Base-by-base conservation (phyloP, 495 filamentous ascomycete genomes). In the Penicillium odoratum region DNA sequence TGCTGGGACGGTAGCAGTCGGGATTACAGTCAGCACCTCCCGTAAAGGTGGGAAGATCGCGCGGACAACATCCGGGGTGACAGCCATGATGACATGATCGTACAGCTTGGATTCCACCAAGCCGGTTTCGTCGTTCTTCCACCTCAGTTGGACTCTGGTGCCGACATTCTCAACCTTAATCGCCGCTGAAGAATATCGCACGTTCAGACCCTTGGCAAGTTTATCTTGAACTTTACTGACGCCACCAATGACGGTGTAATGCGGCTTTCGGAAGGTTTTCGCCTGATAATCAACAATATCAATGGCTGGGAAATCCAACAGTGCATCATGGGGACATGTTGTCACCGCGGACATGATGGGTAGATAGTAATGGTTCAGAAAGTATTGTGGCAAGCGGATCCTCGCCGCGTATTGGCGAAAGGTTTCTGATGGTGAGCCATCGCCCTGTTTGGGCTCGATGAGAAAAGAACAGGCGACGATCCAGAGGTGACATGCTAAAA, bases 311-410 rank as follows among this genome's bases (percentile, higher is more conserved):
- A 81, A 85, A 9, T 61, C 56, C 15, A 85, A 69, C 0, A 85
- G 60, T n/a, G 69, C 69, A 1, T 76, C 60, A 28, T 82, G 81
- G 3, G 79, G 68, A 56, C 81, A 85, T 7, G 82, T 85, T 9
- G 72, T 69, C 4, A 83, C 79, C 16, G 75, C 76, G 7, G 78
- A 78, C 40, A 85, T 75, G 11, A 83, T 64, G 4, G 82, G 82
- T 5, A 84, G 70, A 10, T 84, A 65, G 55, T 83, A 85, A 29
- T 68, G 60, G 6, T 50, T 64, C 40, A 69, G 65, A 50, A 78
- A 79, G 31, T 73, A 71, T 4, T 55, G 55, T 0, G 81, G 79
- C 7, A 84, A 48, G n/a, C 58, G 48, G 10, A 83, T 80, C 5
- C 83, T 69, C 5, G 62, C 33, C 13, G 81, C 58, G 55, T 83